Evolutionary conservation across 805 yeast genomes (phyloP), one percentile per base, ranked within the genome.

Genomic region (Suhomyces faveliae): DNA sequence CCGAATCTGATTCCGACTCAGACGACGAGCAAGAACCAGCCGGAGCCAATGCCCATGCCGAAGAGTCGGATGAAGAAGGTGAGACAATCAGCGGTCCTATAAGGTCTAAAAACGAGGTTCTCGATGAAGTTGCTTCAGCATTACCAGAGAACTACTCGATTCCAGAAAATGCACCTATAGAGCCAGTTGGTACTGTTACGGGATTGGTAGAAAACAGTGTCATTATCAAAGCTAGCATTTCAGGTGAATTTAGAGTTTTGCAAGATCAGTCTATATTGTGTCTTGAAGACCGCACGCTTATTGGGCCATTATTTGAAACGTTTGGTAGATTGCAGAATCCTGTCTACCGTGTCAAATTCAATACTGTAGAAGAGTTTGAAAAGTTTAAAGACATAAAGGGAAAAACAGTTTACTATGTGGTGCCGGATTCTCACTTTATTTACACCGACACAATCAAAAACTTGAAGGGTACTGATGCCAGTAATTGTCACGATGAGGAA

Each of bases 401-500:
- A 1, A 63, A 66, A 12, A 76, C 75, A 38, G 92, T 85, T 0
- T 89, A 58, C 63, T 89, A 86, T 55, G 92, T 91, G 5, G 94
- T 87, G 1, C 85, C 90, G 2, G 86, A 81, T 30, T 85, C 97
- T 0, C 78, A 85, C 46, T 92, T 90, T 67, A 73, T 87, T 7
- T 81, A 83, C 53, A 92, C 98, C 0, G 86, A 85, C 44, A 69
- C 80, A 20, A 76, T 91, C 47, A 87, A 82, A 56, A 70, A 76
- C 19, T 49, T 83, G 15, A 91, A 85, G 59, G 99, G 98, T 20
- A 85, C 90, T 1, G 99, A 94, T 70, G 99, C 99, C 0, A 87
- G 96, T 59, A 94, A 94, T 58, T 84, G 89, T 64, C 86, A 89
- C 62, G 99, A 94, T 64, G 98, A 94, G 68, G 99, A 94, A 60